A percentile compares a stretch with the other conserved stretches of the same genome.
phyloP scores from a whole-genome alignment of 306 rosid species.

The Citrullus mucosospermus region DNA sequence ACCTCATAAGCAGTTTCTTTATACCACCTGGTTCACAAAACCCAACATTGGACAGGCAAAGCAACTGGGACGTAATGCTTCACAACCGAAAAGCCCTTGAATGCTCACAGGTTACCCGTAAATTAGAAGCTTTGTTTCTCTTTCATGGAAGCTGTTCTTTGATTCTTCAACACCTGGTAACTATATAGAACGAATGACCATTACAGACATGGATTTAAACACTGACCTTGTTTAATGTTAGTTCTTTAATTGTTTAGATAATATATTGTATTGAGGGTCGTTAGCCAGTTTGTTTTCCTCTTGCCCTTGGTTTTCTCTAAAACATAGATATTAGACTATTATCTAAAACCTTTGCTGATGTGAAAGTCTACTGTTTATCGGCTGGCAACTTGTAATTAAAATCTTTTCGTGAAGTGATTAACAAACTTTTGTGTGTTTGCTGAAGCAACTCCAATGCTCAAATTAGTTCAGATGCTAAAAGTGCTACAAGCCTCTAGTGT shows the following conservation, averaged over 20 bases:
- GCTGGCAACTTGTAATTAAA: background rate
- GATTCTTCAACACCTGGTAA: background rate
- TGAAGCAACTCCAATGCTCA: background rate
- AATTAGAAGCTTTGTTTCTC: background rate
- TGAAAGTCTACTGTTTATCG: background rate
- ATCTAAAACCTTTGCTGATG: background rate
- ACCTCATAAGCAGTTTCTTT: conserved; percentile 71
- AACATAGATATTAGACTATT: background rate
- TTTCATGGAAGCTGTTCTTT: background rate
- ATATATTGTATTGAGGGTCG: background rate
- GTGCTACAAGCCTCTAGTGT: background rate
- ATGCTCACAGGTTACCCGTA: background rate
- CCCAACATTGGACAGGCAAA: conserved; percentile 22
- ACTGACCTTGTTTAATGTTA: background rate
- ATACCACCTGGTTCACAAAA: conserved; percentile 73
- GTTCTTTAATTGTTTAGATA: background rate
- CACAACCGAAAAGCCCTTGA: conserved; percentile 23
- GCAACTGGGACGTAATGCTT: conserved; percentile 14
- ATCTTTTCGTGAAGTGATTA: background rate
- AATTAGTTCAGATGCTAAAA: background rate
- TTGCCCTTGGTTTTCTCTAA: background rate
- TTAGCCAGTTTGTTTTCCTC: background rate
- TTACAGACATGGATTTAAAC: background rate
- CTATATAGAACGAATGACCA: background rate
- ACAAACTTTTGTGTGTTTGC: background rate